Evolutionary conservation across 1,284 basidiomycete genomes (phyloP), one percentile per base, ranked within the genome.

Genomic region (Agaricales sp.): DNA sequence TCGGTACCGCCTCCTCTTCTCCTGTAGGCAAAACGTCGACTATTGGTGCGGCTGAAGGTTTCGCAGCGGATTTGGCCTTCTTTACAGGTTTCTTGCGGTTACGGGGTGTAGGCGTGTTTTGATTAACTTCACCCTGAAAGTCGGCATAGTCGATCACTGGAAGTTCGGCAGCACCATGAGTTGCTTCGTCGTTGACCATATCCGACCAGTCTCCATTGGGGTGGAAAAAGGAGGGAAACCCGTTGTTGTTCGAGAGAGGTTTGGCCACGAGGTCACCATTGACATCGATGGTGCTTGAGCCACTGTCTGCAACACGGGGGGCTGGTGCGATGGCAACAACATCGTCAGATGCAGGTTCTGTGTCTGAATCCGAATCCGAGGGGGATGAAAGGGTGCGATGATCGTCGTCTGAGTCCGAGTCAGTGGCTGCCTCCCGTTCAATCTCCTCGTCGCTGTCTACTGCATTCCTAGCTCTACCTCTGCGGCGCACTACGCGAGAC

Each of bases 111-210:
- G 63, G 51, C 43, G 38, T 57, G 49, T 63, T 57, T 43, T 59
- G 58, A n/a, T 65, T 59, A 13, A 66, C 56, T 24, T 71, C 60
- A 26, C 62, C 64, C 49, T 71, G 70, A 53, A 90, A 75, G 50
- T 88, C 80, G 47, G 77, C 73, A 59, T 89, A 90, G 56, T 89
- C 83, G 57, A 90, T 82, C 54, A 88, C 80, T 23, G 87, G 87
- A 3, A 90, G 70, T n/a, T 78, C 74, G 2, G 74, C 74, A 46
- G 71, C 65, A 18, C 75, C 80, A 54, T 78, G 73, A 20, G 65
- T 68, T 22, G 66, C 73, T 61, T 87, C 81, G 47, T 82, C 80
- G n/a, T 77, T 73, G n/a, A 87, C 83, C 77, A 87, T 83, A 60
- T 90, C 85, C 4, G 84, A 82, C 87, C 87, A 90, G 58, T 78